A percentile compares a stretch with the other conserved stretches of the same genome.
Conservation (phyloP, 2,329 filamentous ascomycete species). For the Arachnopeziza araneosa region DNA sequence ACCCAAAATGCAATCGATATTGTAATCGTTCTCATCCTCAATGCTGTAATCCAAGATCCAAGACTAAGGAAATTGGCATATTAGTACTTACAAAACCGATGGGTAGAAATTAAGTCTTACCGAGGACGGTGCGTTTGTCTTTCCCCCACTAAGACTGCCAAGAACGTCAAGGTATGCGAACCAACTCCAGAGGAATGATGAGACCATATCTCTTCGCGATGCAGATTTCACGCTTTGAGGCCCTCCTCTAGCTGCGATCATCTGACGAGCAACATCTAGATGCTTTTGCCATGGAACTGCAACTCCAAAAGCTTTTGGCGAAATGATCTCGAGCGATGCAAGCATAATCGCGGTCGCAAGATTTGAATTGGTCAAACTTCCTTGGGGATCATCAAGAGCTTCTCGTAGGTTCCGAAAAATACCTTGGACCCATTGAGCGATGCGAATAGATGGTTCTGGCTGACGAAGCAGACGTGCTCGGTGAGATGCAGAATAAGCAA, state of each 20-base stretch:
- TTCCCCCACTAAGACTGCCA: conserved; percentile 62
- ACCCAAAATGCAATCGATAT: conserved; percentile 76
- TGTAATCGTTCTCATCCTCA: conserved; percentile 54
- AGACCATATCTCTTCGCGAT: conserved; percentile 50
- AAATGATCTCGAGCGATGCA: conserved; percentile 76
- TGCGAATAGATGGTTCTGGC: conserved; percentile 68
- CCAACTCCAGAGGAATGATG: conserved; percentile 75
- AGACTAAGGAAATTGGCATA: conserved; percentile 3
- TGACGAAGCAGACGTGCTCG: conserved; percentile 69
- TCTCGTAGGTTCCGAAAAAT: conserved; percentile 69
- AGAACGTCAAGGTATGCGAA: conserved; percentile 79
- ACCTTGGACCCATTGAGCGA: conserved; percentile 73
- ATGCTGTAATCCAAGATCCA: conserved; percentile 40
- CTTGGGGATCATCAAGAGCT: conserved; percentile 55
- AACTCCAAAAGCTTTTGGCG: conserved; percentile 75
- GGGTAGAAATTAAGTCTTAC: conserved; percentile 1
- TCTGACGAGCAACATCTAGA: conserved; percentile 66
- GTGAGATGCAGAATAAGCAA: conserved; percentile 82
- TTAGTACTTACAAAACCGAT: neutral
- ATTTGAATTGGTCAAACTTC: conserved; percentile 64
- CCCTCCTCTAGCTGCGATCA: conserved; percentile 63
- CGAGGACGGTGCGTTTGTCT: conserved; percentile 18
- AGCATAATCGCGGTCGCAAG: conserved; percentile 82
- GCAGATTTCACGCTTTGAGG: conserved; percentile 43
- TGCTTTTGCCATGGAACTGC: conserved; percentile 77